phyloP scores from a whole-genome alignment of 2,329 filamentous ascomycete species.

The Phyllosticta citriasiana region DNA sequence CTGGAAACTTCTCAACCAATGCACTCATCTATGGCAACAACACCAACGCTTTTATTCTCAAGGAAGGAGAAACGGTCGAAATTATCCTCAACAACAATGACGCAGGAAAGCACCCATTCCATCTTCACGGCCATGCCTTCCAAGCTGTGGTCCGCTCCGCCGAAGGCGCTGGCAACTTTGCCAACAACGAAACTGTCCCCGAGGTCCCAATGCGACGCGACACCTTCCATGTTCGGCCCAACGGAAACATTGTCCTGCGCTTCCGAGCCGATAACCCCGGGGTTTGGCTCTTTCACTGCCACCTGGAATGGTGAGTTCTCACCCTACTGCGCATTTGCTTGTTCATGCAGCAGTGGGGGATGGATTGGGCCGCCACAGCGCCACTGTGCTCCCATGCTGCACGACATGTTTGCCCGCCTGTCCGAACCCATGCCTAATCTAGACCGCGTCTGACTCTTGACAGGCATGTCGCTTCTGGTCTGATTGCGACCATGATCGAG shows the following conservation, averaged over 20 bases:
- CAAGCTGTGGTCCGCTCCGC: conserved; percentile 25
- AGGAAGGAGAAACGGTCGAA: conserved; percentile 58
- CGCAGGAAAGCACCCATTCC: conserved; percentile 59
- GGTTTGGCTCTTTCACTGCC: conserved; percentile 19
- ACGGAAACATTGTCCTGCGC: conserved; percentile 45
- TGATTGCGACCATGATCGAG: conserved; percentile 44
- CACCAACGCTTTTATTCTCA: conserved; percentile 52
- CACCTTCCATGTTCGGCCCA: conserved; percentile 43
- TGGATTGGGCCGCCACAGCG: background rate
- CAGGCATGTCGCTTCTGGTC: conserved; percentile 42
- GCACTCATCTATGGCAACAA: conserved; percentile 39
- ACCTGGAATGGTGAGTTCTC: conserved; percentile 16
- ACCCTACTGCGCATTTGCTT: background rate
- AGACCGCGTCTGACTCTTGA: background rate
- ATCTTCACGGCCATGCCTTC: conserved; percentile 49
- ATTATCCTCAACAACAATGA: conserved; percentile 71
- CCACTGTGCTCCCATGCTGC: background rate
- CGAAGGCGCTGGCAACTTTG: conserved; percentile 22
- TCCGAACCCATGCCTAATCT: conserved; percentile 1
- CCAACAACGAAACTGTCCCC: conserved; percentile 27
- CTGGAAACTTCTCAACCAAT: conserved; percentile 39
- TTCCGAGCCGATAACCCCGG: conserved; percentile 46
- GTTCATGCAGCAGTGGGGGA: background rate
- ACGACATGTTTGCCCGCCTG: background rate
- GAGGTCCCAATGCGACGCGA: conserved; percentile 41